phyloP scores from a whole-genome alignment of 805 yeast species.

The Starmerella vitae region DNA sequence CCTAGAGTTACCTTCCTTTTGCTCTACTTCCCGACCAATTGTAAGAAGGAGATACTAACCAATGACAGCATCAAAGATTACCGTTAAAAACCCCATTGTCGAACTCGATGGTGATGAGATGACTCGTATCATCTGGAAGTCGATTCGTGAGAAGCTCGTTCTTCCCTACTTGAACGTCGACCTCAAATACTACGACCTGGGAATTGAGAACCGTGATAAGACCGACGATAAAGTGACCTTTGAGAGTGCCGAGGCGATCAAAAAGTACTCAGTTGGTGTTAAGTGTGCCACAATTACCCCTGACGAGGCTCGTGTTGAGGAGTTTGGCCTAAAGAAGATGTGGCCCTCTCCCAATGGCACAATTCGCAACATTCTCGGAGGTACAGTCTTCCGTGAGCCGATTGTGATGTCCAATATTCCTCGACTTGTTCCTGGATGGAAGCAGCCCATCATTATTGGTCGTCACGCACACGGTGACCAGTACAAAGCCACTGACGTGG shows the following conservation, averaged over 20 bases:
- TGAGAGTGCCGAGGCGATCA: conserved; percentile 82
- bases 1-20: no score
- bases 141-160: conserved; percentile 74
- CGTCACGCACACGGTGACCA: conserved; percentile 97
- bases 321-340: conserved; percentile 84
- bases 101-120: conserved; percentile 98
- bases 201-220: conserved; percentile 71
- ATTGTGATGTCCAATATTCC: conserved; percentile 84
- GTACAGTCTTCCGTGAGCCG: conserved; percentile 94
- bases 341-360: conserved; percentile 98
- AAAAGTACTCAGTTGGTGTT: conserved; percentile 81
- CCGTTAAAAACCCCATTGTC: conserved; percentile 77
- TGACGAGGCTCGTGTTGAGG: conserved; percentile 78
- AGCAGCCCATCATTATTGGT: conserved; percentile 88
- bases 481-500: conserved; percentile 81
- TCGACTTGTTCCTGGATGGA: conserved; percentile 81
- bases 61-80: conserved; percentile 32
- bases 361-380: conserved; percentile 86
- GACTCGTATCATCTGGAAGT: conserved; percentile 92
- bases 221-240: conserved; percentile 80
- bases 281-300: conserved; percentile 99
- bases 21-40: no score
- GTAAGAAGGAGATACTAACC: conserved; percentile 13
- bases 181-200: conserved; percentile 81
- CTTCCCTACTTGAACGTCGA: conserved; percentile 77